Base-by-base conservation (phyloP, 495 filamentous ascomycete species). In the Elaphomyces granulatus region DNA sequence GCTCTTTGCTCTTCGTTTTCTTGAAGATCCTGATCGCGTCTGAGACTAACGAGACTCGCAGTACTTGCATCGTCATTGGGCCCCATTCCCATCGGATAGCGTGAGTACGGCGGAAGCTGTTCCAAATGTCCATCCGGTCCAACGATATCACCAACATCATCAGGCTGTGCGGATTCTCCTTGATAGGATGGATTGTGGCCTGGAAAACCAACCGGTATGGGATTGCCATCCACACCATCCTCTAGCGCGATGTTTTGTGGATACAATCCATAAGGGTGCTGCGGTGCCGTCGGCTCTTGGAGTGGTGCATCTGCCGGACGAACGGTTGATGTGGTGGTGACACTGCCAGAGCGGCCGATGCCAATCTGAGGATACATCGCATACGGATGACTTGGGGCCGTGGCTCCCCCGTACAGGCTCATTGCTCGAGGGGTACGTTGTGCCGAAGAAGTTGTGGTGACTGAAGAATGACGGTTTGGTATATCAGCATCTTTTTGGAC, bases 111-210 rank as follows among this genome's bases (percentile, higher is more conserved):
- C 14, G 87, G 87, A 21, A 94, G 63, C 46, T 87, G 83, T 53
- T 95, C 87, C 2, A 82, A 80, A 55, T 94, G 86, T 1, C 87
- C 87, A 49, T 88, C 81, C 0, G 83, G 82, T n/a, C 85, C 86
- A 45, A 94, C 75, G 6, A 93, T 72, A 58, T 87, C 85, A 10
- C 77, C 83, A 19, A 74, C 64, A 43, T 93, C 87, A 60, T 83
- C 83, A 19, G 87, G 83, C 1, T 82, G 83, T 0, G 80, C 78
- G 37, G 79, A 59, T 30, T 75, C 72, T 44, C 83, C 67, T 43
- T 80, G 80, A 50, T 83, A 90, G 19, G 66, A 59, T 40, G 69
- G 67, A 18, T 59, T 63, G 20, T 74, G 59, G 1, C 81, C 80
- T 15, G 75, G 75, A 49, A 92, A 93, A 3, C 85, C 84, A 33